phyloP scores from a whole-genome alignment of 768 basidiomycete species.

The Amanita subjunquillea region DNA sequence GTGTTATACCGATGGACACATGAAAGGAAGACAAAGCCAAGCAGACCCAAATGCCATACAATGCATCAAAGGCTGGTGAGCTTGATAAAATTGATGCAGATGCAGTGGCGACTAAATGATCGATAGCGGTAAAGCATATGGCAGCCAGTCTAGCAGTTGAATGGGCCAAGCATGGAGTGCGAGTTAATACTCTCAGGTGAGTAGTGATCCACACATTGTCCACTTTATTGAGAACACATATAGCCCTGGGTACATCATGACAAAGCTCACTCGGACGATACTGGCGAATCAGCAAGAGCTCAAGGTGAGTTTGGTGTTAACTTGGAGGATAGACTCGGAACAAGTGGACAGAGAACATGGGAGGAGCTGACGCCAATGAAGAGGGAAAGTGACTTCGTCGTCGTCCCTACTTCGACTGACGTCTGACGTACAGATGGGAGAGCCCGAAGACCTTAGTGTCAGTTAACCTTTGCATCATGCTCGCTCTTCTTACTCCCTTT shows the following conservation, averaged over 20 bases:
- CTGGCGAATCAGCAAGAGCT: constrained; percentile 66
- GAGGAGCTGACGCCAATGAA: constrained; percentile 81
- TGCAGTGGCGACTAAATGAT: background rate
- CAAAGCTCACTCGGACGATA: constrained; percentile 79
- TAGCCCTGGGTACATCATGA: constrained; percentile 93
- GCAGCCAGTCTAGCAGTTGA: constrained; percentile 87
- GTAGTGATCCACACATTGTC: constrained; percentile 7
- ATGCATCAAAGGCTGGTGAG: constrained; percentile 84
- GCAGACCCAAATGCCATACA: constrained; percentile 89
- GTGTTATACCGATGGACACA: constrained; percentile 1
- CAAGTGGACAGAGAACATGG: constrained; percentile 60
- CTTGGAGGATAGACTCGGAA: constrained; percentile 1
- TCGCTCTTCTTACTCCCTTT: constrained; percentile 7
- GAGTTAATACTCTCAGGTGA: constrained; percentile 76
- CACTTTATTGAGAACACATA: constrained; percentile 2
- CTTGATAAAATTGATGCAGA: background rate
- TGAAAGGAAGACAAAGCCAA: background rate
- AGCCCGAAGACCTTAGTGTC: constrained; percentile 86
- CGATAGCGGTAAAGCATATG: constrained; percentile 85
- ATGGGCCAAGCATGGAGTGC: constrained; percentile 85
- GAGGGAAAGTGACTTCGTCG: constrained; percentile 36
- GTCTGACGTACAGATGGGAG: constrained; percentile 56
- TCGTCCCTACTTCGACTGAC: constrained; percentile 4
- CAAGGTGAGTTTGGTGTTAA: constrained; percentile 36
- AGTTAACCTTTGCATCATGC: constrained; percentile 12